These are phyloP conservation scores for Lactifluus piperatus DNA, from an alignment of 768 basidiomycete species.

Conservation along the genomic window DNA sequence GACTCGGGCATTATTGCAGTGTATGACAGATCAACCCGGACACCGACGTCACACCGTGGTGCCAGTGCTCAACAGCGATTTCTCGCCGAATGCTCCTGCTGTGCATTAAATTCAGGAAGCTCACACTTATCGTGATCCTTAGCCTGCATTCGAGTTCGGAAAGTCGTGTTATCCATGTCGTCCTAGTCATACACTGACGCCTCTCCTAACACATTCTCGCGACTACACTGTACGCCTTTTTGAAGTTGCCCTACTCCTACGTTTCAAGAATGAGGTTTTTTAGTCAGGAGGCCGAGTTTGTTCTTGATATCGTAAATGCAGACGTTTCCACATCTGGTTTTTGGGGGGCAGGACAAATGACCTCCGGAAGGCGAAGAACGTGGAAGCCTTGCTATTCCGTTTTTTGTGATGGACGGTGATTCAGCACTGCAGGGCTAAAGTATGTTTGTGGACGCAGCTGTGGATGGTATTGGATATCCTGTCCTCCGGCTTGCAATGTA, in stretches of 20 bases:
- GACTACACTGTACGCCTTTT: constrained; percentile 12
- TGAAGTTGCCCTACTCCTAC: constrained; percentile 40
- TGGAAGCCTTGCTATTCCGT: constrained; percentile 15
- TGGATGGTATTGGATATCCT: constrained; percentile 26
- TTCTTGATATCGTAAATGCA: too few species aligned
- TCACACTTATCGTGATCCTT: constrained; percentile 27
- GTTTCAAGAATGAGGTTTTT: constrained; percentile 31
- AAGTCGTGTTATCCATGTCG: constrained; percentile 23
- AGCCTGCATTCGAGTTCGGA: constrained; percentile 23
- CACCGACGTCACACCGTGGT: too few species aligned
- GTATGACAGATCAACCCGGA: constrained; percentile 17
- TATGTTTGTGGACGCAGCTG: constrained; percentile 40
- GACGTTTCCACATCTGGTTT: too few species aligned
- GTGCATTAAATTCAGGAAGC: too few species aligned
- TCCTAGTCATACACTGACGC: not conserved
- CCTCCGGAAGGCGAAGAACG: constrained; percentile 31
- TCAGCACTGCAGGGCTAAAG: constrained; percentile 34
- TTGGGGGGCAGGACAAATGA: constrained; percentile 25
- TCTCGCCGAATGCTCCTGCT: constrained; percentile 23
- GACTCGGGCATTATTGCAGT: not conserved
- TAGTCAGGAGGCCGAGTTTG: constrained; percentile 30
- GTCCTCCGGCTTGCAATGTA: constrained; percentile 38
- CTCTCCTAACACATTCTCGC: not conserved
- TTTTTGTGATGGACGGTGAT: not conserved
- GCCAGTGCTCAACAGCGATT: constrained; percentile 9